Evolutionary conservation across 1,139 yeast species (phyloP), one percentile per base, ranked within the genome.

Genomic region (Yamadazyma kanchanaburiensis): DNA sequence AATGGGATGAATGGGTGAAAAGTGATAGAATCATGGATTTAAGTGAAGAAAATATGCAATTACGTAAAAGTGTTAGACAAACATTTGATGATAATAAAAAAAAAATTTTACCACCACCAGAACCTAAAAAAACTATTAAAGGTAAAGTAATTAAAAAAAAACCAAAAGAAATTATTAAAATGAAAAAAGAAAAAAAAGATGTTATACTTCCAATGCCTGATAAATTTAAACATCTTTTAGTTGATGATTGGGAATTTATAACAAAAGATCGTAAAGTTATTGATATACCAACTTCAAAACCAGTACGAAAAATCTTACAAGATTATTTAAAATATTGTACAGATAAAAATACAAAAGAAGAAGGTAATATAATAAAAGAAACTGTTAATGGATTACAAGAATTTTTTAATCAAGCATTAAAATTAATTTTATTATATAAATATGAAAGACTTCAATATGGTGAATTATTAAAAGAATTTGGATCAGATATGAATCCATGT

Each of bases 1-100:
- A 89, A 40, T 89, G 96, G 96, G 97, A 91, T 53, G 98, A 91
- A 54, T 91, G 98, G 98, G 94, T 91, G 1, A 72, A 77, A 1
- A 57, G 60, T 7, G 80, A 76, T 29, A 64, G 97, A 24, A 72
- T 89, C 8, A 61, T 86, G 50, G 81, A 77, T 41, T 68, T 70
- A 50, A 84, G 72, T 30, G 82, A 78, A 25, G 94, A 81, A 42
- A 88, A 84, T 49, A 49, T 81, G 33, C 63, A 70, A 35, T 60
- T 77, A 31, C 87, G 83, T 51, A 88, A 83, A 51, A 73, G 77
- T 42, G 80, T 79, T 41, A 62, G 27, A 16, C 77, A 74, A 43
- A 70, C 46, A 55, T 60, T 40, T 55, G 66, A 37, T 3, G 35
- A 27, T 10, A 49, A 41, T 22, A 45, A 44, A 32, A 44, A 46